A percentile compares a stretch with the other conserved stretches of the same genome.
phyloP scores from a whole-genome alignment of 805 yeast genomes.

The Nakazawaea populi region DNA sequence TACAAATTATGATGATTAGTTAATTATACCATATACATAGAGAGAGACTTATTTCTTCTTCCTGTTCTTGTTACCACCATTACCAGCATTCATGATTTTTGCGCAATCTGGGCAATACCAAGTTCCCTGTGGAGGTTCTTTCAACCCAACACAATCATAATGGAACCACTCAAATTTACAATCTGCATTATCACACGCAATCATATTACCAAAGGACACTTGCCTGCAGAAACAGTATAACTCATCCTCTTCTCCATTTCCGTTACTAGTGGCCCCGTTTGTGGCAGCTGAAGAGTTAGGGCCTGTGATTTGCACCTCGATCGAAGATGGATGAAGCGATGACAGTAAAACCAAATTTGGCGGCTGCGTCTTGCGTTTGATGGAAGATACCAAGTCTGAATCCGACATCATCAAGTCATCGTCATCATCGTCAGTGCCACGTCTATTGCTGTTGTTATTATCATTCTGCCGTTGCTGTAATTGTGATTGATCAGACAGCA shows the following conservation, averaged over 20 bases:
- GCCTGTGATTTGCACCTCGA: not conserved
- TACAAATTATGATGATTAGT: no score
- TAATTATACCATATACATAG: no score
- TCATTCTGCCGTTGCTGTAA: no score
- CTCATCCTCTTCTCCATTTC: slow-evolving; percentile 57
- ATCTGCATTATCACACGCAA: slow-evolving; percentile 73
- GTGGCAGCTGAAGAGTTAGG: not conserved
- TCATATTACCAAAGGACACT: slow-evolving; percentile 74
- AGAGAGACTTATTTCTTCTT: slow-evolving; percentile 12
- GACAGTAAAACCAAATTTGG: slow-evolving; percentile 9
- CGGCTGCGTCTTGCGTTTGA: not conserved
- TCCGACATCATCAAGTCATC: not conserved
- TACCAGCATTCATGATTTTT: slow-evolving; percentile 22
- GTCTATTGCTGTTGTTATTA: no score
- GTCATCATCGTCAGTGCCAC: not conserved
- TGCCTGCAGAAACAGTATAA: slow-evolving; percentile 90
- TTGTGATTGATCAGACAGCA: not conserved
- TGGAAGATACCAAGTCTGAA: not conserved
- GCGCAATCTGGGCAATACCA: slow-evolving; percentile 96
- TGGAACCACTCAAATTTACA: slow-evolving; percentile 96
- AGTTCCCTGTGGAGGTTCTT: slow-evolving; percentile 88
- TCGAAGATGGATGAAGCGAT: slow-evolving; percentile 1
- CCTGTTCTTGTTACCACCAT: slow-evolving; percentile 14
- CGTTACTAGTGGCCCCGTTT: not conserved
- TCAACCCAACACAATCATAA: slow-evolving; percentile 90